Conservation (phyloP, 2,329 filamentous ascomycete species). For the Pseudopithomyces maydicus region DNA sequence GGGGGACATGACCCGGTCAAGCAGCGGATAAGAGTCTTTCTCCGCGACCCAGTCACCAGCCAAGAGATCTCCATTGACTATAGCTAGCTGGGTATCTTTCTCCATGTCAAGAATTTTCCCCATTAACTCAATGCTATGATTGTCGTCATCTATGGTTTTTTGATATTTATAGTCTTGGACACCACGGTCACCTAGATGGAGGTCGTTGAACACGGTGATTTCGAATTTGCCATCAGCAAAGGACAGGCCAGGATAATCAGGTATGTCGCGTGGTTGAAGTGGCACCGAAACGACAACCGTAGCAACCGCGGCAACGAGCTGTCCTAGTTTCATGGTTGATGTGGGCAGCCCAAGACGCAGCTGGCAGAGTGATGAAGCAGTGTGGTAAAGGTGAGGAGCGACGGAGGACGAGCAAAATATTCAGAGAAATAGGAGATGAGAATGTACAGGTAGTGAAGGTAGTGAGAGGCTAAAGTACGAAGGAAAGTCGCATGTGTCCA, state of each 20-base stretch:
- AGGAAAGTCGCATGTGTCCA: slow-evolving; percentile 15
- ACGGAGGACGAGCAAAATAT: neutral
- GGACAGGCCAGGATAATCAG: slow-evolving; percentile 27
- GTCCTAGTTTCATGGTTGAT: neutral
- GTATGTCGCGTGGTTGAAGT: slow-evolving; percentile 4
- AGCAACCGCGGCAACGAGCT: slow-evolving; percentile 2
- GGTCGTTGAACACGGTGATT: slow-evolving; percentile 67
- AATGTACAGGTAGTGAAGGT: slow-evolving; percentile 8
- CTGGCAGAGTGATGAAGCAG: neutral
- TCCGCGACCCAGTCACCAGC: slow-evolving; percentile 60
- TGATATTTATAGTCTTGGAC: neutral
- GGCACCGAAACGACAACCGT: slow-evolving; percentile 4
- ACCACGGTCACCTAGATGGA: slow-evolving; percentile 68
- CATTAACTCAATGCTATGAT: slow-evolving; percentile 63
- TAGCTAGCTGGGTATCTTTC: slow-evolving; percentile 60
- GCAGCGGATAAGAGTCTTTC: slow-evolving; percentile 19
- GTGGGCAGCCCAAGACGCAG: neutral
- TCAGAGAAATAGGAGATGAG: neutral
- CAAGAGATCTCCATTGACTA: slow-evolving; percentile 74
- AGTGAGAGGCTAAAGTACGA: neutral
- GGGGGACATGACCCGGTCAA: slow-evolving; percentile 33
- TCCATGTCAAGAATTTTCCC: slow-evolving; percentile 63
- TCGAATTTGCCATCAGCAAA: slow-evolving; percentile 50
- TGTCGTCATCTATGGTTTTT: slow-evolving; percentile 54
- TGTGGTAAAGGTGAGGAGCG: neutral